Evolutionary conservation across 805 yeast species (phyloP).

Genomic region (Suhomyces canberraensis): DNA sequence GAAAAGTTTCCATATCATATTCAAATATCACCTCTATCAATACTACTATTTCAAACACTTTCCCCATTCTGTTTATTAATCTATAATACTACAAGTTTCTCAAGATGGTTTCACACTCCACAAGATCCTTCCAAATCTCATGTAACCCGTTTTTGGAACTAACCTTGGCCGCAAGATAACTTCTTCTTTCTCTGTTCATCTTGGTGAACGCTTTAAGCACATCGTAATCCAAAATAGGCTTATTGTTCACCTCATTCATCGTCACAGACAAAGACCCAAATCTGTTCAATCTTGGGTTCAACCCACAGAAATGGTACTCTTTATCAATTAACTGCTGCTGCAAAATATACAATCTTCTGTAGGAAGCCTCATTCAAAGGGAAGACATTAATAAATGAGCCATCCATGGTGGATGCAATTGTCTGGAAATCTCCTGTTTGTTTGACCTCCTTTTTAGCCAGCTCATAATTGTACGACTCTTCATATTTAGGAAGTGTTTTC

Average conservation of each 20-base stretch:
- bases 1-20: too few relatives aligned
- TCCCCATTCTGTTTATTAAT: too few relatives aligned
- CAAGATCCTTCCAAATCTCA: conserved; percentile 67
- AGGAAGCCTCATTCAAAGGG: conserved; percentile 73
- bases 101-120: conserved; percentile 48
- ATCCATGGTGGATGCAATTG: conserved; percentile 70
- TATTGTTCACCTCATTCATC: conserved; percentile 38
- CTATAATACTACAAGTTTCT: conserved; percentile 22
- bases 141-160: conserved; percentile 52
- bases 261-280: conserved; percentile 40
- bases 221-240: conserved; percentile 66
- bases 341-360: conserved; percentile 75
- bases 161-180: conserved; percentile 51
- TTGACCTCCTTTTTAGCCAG: conserved; percentile 20
- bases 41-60: too few relatives aligned
- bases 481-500: conserved; percentile 41
- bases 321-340: conserved; percentile 87
- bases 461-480: conserved; percentile 27
- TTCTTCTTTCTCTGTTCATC: conserved; percentile 57
- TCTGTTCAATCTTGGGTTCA: conserved; percentile 74
- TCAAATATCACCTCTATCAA: too few relatives aligned
- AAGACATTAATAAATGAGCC: conserved; percentile 74
- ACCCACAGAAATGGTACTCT: conserved; percentile 67
- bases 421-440: conserved; percentile 44
- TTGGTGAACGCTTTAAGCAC: conserved; percentile 52